Base-by-base conservation (phyloP, 2,329 filamentous ascomycete genomes). In the Pestalotiopsis sp. region DNA sequence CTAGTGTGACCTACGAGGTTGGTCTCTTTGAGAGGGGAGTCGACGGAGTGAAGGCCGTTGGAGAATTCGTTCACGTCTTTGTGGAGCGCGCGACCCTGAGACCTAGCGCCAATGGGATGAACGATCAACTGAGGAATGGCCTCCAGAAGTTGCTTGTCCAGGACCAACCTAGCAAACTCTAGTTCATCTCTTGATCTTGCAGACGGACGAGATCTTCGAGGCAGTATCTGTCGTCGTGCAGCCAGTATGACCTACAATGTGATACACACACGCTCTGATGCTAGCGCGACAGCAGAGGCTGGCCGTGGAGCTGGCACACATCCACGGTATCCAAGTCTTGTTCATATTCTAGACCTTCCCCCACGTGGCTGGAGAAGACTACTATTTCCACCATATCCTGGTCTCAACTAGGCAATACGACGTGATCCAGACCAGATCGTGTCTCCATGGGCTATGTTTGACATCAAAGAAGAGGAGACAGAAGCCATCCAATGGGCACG, bases 1-100 rank as follows among this genome's bases (percentile, higher is more conserved):
- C 93, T 31, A 97, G 94, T 76, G 94, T 97, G 9, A 93, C 90
- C 13, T 98, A 97, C 77, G 95, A 98, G 78, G 89, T 97, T 69
- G 96, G 90, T 0, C 86, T 98, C 1, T 98, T 98, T 76, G 91
- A 94, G 77, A 86, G 88, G 69, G 93, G 91, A 0, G 83, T 90
- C 2, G 89, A 93, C 1, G 83, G 87, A 23, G 93, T 96, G 11
- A 94, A 92, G 77, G 94, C 94, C 12, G 94, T 97, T 0, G 94
- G 94, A 1, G 92, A 92, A 74, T 94, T 96, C 77, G 87, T 94
- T 14, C 95, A 97, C 78, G 94, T 97, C 12, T 97, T 95, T 82
- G 92, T 97, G n/a, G 89, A 95, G 69, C 86, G 93, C 65, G 85
- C 86, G 49, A 92, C 88, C 17, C 89, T 91, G 72, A 87, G 90